These are phyloP conservation scores for Sabuloglossum arenarium DNA, from an alignment of 495 filamentous ascomycete species.

Conservation along the genomic window DNA sequence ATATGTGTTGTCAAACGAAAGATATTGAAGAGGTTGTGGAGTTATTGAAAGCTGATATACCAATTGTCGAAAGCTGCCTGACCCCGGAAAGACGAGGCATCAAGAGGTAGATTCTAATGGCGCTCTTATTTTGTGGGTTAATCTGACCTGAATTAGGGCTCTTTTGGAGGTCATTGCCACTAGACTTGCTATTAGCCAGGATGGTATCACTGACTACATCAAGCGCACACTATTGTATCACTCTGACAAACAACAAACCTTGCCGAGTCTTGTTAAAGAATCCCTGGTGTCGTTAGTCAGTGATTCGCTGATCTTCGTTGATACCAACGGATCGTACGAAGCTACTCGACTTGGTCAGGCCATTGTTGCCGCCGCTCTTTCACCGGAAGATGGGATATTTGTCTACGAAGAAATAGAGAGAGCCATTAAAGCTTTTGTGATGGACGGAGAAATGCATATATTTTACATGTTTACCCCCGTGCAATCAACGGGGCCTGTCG, in stretches of 20 bases:
- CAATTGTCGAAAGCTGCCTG: conserved; percentile 47
- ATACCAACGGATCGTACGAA: conserved; percentile 25
- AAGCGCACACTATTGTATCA: conserved; percentile 44
- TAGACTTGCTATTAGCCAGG: conserved; percentile 42
- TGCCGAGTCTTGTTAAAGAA: conserved; percentile 32
- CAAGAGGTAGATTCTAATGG: conserved; percentile 27
- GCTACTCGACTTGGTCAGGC: conserved; percentile 50
- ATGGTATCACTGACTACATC: conserved; percentile 52
- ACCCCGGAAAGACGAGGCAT: conserved; percentile 46
- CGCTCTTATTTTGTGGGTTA: neutral
- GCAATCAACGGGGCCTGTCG: conserved; percentile 21
- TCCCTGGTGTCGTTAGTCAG: conserved; percentile 31
- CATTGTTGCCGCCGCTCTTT: conserved; percentile 48
- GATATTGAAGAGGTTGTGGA: conserved; percentile 51
- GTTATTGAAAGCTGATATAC: conserved; percentile 53
- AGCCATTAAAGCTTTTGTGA: conserved; percentile 53
- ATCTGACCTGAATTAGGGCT: conserved; percentile 24
- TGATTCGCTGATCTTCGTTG: conserved; percentile 31
- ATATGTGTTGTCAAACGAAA: conserved; percentile 48
- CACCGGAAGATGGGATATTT: conserved; percentile 60
- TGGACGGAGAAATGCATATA: conserved; percentile 73
- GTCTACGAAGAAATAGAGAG: conserved; percentile 45
- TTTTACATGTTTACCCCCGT: conserved; percentile 67
- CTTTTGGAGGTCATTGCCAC: conserved; percentile 57
- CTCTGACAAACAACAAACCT: conserved; percentile 16